Conservation (phyloP, 1,284 basidiomycete genomes). For the Melanopsichium pennsylvanicum region DNA sequence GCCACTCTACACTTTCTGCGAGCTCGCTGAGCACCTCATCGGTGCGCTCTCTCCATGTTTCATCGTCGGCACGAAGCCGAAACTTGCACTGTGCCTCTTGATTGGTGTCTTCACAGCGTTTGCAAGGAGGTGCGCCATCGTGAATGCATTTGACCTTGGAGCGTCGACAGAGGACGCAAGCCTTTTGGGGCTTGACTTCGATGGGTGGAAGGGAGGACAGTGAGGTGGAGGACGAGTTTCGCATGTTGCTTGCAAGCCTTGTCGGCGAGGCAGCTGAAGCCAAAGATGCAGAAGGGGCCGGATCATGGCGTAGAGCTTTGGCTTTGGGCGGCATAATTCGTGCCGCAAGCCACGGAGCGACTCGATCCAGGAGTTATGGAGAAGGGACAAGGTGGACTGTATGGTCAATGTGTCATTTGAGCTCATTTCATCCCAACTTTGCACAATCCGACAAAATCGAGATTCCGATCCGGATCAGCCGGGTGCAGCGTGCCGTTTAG, state of each 20-base stretch:
- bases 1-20: constrained; percentile 46
- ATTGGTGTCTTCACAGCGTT: constrained; percentile 48
- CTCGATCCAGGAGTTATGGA: too few species aligned
- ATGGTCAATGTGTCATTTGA: too few species aligned
- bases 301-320: constrained; percentile 9
- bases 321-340: constrained; percentile 30
- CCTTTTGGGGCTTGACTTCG: constrained; percentile 55
- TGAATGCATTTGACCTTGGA: constrained; percentile 59
- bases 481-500: too few species aligned
- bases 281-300: constrained; percentile 14
- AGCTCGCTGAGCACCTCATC: constrained; percentile 48
- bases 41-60: constrained; percentile 56
- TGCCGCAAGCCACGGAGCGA: too few species aligned
- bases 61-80: constrained; percentile 52
- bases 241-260: not conserved
- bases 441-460: too few species aligned
- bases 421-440: too few species aligned
- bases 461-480: too few species aligned
- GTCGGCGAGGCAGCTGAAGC: constrained; percentile 26
- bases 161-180: constrained; percentile 51
- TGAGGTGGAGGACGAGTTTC: constrained; percentile 16
- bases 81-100: constrained; percentile 58
- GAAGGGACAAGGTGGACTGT: too few species aligned
- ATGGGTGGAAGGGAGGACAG: constrained; percentile 25
- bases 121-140: constrained; percentile 55